A percentile compares a stretch with the other conserved stretches of the same genome.
These are phyloP conservation scores for Taxillus chinensis DNA, from an alignment of 164 flowering plant genomes.

Conservation along the genomic window DNA sequence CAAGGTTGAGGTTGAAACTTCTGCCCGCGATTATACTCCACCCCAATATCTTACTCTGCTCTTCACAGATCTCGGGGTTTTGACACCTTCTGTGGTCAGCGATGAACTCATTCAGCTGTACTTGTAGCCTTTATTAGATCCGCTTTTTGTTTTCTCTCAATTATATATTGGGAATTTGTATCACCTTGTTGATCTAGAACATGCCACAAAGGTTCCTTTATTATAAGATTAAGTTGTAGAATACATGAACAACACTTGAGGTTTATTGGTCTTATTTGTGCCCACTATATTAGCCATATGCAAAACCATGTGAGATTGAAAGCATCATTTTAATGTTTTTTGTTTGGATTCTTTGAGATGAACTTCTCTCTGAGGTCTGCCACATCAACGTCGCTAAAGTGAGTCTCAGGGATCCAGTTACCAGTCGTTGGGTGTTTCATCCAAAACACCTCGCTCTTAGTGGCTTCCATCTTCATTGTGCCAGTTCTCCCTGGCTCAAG, in stretches of 20 bases:
- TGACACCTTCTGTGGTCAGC: slow-evolving; percentile 93
- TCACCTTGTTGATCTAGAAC: too few species aligned
- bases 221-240: too few species aligned
- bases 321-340: too few species aligned
- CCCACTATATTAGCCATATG: too few species aligned
- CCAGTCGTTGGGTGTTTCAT: slow-evolving; percentile 59
- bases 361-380: slow-evolving; percentile 29
- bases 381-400: slow-evolving; percentile 31
- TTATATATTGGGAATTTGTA: too few species aligned
- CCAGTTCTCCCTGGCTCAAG: too few species aligned
- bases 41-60: slow-evolving; percentile 91
- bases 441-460: slow-evolving; percentile 25
- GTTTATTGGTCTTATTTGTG: too few species aligned
- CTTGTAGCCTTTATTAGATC: slow-evolving; percentile 25
- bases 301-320: too few species aligned
- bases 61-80: slow-evolving; percentile 90
- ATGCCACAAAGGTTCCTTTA: too few species aligned
- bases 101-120: slow-evolving; percentile 94
- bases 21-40: slow-evolving; percentile 95
- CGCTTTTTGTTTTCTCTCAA: not conserved
- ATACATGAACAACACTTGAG: too few species aligned
- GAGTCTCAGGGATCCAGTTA: slow-evolving; percentile 58
- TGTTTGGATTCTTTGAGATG: too few species aligned
- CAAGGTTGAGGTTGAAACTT: slow-evolving; percentile 84
- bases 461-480: too few species aligned